phyloP scores from a whole-genome alignment of 768 basidiomycete species.

The Pleurotus djamor region DNA sequence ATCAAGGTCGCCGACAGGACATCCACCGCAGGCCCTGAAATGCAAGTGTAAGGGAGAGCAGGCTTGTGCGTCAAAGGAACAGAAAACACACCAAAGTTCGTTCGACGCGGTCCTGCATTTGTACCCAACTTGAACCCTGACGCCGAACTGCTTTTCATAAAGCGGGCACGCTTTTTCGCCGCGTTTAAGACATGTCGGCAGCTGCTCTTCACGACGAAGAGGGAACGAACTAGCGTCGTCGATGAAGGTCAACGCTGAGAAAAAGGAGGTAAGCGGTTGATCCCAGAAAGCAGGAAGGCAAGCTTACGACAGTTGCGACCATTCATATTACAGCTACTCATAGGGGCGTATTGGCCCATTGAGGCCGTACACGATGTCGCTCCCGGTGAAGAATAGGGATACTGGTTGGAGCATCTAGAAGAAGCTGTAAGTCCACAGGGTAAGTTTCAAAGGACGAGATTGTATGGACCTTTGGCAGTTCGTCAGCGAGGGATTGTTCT shows the following conservation, averaged over 20 bases:
- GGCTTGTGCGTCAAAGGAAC: background rate
- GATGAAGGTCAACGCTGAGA: conserved; percentile 1
- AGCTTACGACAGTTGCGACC: conserved; percentile 17
- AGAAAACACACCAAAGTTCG: conserved; percentile 20
- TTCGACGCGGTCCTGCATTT: conserved; percentile 20
- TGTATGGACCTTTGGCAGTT: conserved; percentile 18
- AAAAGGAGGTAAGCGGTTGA: background rate
- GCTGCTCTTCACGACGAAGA: conserved; percentile 6
- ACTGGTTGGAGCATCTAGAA: conserved; percentile 19
- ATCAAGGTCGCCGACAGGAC: conserved; percentile 14
- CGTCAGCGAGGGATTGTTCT: background rate
- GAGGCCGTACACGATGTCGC: conserved; percentile 16
- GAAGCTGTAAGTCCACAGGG: background rate
- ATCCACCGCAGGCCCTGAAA: conserved; percentile 28
- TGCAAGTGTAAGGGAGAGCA: background rate
- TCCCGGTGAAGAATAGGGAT: conserved; percentile 23
- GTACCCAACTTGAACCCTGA: conserved; percentile 11
- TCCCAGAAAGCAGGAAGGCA: background rate
- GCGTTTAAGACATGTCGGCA: conserved; percentile 13
- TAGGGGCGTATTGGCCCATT: conserved; percentile 13
- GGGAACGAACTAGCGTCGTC: conserved; percentile 8
- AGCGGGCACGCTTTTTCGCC: conserved; percentile 22
- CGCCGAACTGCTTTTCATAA: conserved; percentile 12
- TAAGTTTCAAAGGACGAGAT: no score
- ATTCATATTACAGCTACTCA: conserved; percentile 12